Base-by-base conservation (phyloP, 2,329 filamentous ascomycete genomes). In the Sporothrix pallida region DNA sequence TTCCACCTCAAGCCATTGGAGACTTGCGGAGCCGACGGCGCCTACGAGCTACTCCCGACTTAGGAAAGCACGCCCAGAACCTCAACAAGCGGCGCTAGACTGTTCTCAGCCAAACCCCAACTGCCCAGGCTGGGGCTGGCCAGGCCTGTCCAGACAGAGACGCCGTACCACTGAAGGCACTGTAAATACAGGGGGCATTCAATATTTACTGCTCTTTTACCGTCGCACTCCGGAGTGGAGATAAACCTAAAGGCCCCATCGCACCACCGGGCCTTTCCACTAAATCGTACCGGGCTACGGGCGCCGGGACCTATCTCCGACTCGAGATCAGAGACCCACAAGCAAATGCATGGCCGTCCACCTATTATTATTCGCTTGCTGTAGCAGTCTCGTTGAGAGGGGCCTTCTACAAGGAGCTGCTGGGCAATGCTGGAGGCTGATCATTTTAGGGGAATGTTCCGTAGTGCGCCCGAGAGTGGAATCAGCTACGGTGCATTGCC, bases 1-100 rank as follows among this genome's bases (percentile, higher is more conserved):
- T 20, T 23, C 52, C 52, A 54, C n/a, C 52, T 20, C 52, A 54
- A 23, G 52, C 52, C n/a, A 20, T 23, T 23, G n/a, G n/a, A 54
- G n/a, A 44, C 13, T 42, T 63, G 60, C 60, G 60, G 26, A 63
- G 60, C 60, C 60, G 60, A 44, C 31, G 31, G 31, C 20, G 60
- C 31, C 20, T n/a, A 6, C 12, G 12, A n/a, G 37, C 60, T 63
- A 63, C 23, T 15, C 42, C 17, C 9, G 37, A 44, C 60, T 42
- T 8, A 23, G 60, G 5, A 12, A 56, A 10, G 52, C 23, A 7
- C 31, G 52, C 52, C 52, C n/a, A 56, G 8, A 8, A 56, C 52
- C 10, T 37, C 31, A 7, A 37, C 31, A 12, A 12, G 52, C 23
- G 23, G 20, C 52, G 52, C 52, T 56, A 12, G 52, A 12, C n/a